Conservation (phyloP, 176 grass and related monocot species). For the Triticum urartu region DNA sequence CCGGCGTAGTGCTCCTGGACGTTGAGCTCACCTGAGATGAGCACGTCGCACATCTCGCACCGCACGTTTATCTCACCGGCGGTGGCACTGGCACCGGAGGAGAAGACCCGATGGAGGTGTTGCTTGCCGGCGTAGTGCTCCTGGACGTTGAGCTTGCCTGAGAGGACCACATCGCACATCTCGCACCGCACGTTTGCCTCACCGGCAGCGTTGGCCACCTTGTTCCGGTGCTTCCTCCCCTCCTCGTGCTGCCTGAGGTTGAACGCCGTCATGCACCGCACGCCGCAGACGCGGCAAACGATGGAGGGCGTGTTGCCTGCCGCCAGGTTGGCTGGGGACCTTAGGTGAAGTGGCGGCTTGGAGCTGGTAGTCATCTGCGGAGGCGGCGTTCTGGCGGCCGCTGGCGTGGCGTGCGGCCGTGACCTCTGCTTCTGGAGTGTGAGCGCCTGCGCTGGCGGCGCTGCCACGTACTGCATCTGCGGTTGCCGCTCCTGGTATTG, state of each 20-base stretch:
- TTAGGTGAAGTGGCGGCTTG: not conserved
- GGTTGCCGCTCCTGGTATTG: not conserved
- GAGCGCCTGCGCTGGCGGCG: conserved; percentile 11
- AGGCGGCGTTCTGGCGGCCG: not conserved
- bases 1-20: conserved; percentile 40
- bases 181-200: conserved; percentile 38
- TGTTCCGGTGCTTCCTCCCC: conserved; percentile 44
- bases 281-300: conserved; percentile 28
- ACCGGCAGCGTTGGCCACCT: conserved; percentile 31
- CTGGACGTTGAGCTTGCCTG: conserved; percentile 27
- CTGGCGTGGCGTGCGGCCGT: not conserved
- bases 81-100: not conserved
- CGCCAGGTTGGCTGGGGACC: not conserved
- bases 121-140: conserved; percentile 44
- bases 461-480: not conserved
- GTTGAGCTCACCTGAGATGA: conserved; percentile 31
- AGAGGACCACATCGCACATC: conserved; percentile 39
- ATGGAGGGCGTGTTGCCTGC: not conserved
- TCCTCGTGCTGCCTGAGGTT: conserved; percentile 40
- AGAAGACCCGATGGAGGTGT: conserved; percentile 9
- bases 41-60: conserved; percentile 43
- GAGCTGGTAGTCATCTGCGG: not conserved
- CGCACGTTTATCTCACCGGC: conserved; percentile 36
- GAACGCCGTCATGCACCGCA: conserved; percentile 32
- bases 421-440: not conserved